A percentile compares a stretch with the other conserved stretches of the same genome.
Evolutionary conservation across 106 monocot genomes (phyloP).

Genomic region (Allium cepa): DNA sequence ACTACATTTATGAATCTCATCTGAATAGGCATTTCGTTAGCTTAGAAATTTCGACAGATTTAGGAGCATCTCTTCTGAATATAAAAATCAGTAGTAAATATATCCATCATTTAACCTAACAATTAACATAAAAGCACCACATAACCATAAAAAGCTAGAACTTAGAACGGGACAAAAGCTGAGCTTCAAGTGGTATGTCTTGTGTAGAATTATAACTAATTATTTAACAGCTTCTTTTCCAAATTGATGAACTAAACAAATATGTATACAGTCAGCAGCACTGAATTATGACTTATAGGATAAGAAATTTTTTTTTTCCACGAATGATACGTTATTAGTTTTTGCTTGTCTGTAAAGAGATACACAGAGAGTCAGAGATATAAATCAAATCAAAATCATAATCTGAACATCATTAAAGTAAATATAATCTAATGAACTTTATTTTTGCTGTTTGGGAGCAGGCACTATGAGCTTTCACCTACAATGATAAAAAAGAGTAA

Average conservation of each 20-base stretch:
- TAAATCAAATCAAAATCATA: too few relatives aligned
- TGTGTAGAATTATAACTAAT: not conserved
- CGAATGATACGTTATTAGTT: not conserved
- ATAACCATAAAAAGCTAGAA: not conserved
- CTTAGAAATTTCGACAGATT: too few relatives aligned
- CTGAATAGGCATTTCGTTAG: not conserved
- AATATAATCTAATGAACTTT: too few relatives aligned
- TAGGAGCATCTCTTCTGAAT: too few relatives aligned
- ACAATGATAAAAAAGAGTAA: too few relatives aligned
- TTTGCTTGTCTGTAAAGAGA: conserved; percentile 3
- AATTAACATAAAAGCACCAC: not conserved
- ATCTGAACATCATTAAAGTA: too few relatives aligned
- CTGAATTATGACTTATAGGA: not conserved
- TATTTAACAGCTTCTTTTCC: not conserved
- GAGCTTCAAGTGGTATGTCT: not conserved
- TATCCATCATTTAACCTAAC: not conserved
- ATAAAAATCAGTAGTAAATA: too few relatives aligned
- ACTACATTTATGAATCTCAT: not conserved
- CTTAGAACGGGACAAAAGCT: not conserved
- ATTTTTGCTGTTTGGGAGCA: too few relatives aligned
- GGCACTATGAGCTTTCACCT: too few relatives aligned
- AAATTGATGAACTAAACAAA: not conserved
- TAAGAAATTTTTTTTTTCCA: not conserved
- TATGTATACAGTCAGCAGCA: not conserved
- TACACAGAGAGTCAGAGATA: not conserved